Conservation (phyloP, 2,329 filamentous ascomycete species). For the Albophoma yamanashiensis region DNA sequence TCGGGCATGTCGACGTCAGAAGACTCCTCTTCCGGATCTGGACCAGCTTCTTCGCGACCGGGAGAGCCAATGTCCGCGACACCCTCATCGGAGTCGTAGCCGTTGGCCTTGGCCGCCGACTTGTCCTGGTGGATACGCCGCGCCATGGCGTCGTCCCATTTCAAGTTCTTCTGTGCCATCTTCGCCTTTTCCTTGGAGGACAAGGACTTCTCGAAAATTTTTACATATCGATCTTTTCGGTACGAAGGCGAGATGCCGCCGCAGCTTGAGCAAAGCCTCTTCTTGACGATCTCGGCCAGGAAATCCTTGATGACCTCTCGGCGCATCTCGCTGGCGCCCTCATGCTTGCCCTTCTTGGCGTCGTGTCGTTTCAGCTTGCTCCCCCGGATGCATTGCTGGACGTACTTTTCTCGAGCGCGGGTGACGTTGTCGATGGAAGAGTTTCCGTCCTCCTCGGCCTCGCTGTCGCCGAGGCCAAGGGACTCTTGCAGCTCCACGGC, state of each 20-base stretch:
- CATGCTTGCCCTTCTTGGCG: conserved; percentile 60
- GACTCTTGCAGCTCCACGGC: conserved; percentile 20
- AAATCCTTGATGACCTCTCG: conserved; percentile 73
- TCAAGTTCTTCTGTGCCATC: conserved; percentile 62
- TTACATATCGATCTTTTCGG: conserved; percentile 82
- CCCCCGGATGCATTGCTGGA: conserved; percentile 57
- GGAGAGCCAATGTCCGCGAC: conserved; percentile 54
- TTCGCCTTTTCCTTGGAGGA: conserved; percentile 63
- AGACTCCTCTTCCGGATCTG: conserved; percentile 39
- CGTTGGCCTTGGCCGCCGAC: conserved; percentile 28
- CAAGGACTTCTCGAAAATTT: conserved; percentile 82
- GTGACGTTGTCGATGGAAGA: conserved; percentile 39
- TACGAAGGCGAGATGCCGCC: conserved; percentile 68
- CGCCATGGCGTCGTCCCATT: conserved; percentile 59
- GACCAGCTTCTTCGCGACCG: conserved; percentile 29
- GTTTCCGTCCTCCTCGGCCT: conserved; percentile 54
- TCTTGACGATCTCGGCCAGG: conserved; percentile 58
- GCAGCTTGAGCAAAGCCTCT: conserved; percentile 57
- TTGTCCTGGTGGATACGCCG: conserved; percentile 18
- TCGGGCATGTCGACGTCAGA: conserved; percentile 18
- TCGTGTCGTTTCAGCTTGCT: conserved; percentile 40
- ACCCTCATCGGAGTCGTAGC: conserved; percentile 52
- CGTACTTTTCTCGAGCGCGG: conserved; percentile 52
- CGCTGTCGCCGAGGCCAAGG: conserved; percentile 37
- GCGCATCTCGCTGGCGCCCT: conserved; percentile 69